Conservation (phyloP, 257 asterid genomes). For the Verbena officinalis region DNA sequence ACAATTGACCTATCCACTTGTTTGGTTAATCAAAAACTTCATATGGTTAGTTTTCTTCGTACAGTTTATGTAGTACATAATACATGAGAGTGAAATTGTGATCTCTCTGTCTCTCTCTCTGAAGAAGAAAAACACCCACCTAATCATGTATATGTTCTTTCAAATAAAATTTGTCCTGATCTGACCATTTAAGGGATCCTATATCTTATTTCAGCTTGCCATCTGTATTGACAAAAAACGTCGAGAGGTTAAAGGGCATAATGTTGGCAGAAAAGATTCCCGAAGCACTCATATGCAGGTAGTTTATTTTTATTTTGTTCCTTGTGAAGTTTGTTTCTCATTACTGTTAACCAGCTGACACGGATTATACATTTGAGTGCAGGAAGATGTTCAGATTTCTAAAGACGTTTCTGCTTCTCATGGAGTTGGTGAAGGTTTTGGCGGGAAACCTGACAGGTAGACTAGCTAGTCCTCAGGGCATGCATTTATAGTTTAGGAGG, state of each 20-base stretch:
- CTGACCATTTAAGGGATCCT: slow-evolving; percentile 24
- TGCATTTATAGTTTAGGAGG: slow-evolving; percentile 1
- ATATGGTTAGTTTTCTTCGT: slow-evolving; percentile 64
- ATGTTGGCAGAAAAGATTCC: slow-evolving; percentile 38
- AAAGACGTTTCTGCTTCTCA: slow-evolving; percentile 44
- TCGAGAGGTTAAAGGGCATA: slow-evolving; percentile 46
- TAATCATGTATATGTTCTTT: too few relatives aligned
- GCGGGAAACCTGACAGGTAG: slow-evolving; percentile 55
- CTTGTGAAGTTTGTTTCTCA: slow-evolving; percentile 27
- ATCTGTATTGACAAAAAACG: slow-evolving; percentile 69
- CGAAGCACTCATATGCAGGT: slow-evolving; percentile 43
- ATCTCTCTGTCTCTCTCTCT: slow-evolving; percentile 1
- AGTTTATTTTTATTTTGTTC: slow-evolving; percentile 30
- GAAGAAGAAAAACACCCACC: too few relatives aligned
- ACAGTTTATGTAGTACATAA: slow-evolving; percentile 14
- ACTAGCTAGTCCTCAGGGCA: slow-evolving; percentile 21
- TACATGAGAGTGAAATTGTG: background rate
- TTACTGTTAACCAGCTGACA: slow-evolving; percentile 24
- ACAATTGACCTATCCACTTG: slow-evolving; percentile 79
- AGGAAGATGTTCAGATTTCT: slow-evolving; percentile 50
- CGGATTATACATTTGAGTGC: slow-evolving; percentile 28
- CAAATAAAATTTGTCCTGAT: background rate
- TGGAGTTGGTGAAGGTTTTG: slow-evolving; percentile 37
- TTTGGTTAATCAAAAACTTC: slow-evolving; percentile 85
- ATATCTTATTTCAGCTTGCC: slow-evolving; percentile 63